Evolutionary conservation across 305 asterid genomes (phyloP), one percentile per base, ranked within the genome.

Genomic region (Solanum chacoense): DNA sequence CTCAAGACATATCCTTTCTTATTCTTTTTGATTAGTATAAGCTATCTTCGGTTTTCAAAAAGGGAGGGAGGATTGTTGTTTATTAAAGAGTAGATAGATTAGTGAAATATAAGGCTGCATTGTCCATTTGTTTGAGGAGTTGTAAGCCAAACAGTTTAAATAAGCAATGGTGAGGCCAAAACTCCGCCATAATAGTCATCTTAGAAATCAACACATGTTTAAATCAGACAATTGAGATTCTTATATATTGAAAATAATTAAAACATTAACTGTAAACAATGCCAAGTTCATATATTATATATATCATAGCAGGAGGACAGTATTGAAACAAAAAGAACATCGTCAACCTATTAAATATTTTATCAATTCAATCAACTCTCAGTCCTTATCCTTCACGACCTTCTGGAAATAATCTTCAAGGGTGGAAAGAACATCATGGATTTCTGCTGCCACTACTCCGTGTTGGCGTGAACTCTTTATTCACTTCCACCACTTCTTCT

Each of bases 401-500:
- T 84, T 55, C 75, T 20, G 37, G 75, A 11, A 80, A 55, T 84
- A 5, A 84, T 84, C 34, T 84, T 0, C 87, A 55, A 12, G 65
- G 45, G 37, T 80, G 69, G 50, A 34, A 55, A 59, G 87, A 83
- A 59, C 42, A 78, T 84, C 87, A 32, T 59, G 73, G 12, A 83
- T 83, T 50, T 83, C 34, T 84, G 50, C 50, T 55, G 87, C n/a
- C 75, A 11, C 1, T 22, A 59, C 42, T 55, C 40, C 42, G 69
- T 74, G 84, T 26, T 87, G 73, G 37, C 7, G 55, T 50, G n/a
- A 87, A 18, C 83, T 73, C 88, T 42, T 59, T 11, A 18, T 72
- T 92, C 93, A 93, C 84, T 89, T 74, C 93, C 95, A 94, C 94
- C 96, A 90, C 90, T 93, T 95, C 91, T 89, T 93, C 91, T 94